Base-by-base conservation (phyloP, 2,329 filamentous ascomycete genomes). In the Colletotrichum zoysiae region DNA sequence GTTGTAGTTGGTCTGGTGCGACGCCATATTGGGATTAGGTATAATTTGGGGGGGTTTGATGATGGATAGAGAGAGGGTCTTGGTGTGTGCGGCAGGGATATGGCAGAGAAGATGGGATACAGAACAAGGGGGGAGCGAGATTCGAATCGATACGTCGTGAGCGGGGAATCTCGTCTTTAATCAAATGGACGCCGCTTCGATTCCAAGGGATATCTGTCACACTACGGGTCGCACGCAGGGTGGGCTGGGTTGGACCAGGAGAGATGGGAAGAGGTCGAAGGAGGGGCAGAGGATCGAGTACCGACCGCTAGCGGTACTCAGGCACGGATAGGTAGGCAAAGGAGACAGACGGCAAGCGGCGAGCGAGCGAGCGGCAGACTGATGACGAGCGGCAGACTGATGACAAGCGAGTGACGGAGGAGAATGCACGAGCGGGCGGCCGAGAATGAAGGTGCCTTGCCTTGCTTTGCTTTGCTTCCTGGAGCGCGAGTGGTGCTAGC, bases 1-100 rank as follows among this genome's bases (percentile, higher is more conserved):
- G 51, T 75, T 74, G 66, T 73, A 65, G 65, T 77, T 71, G 71
- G 38, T 46, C 14, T 46, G 46, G n/a, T 65, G 26, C 20, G 62
- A 51, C 12, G 62, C 38, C 61, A 64, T 64, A 3, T 7, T 56
- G 50, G 23, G 40, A 46, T 55, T 44, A n/a, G 35, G 20, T 64
- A 18, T 56, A 23, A 48, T n/a, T n/a, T 5, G 3, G 46, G 23
- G 20, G 5, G 12, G 2, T 8, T 51, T 12, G 60, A 3, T n/a
- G 61, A 35, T 44, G 3, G 50, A 12, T 20, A 38, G 11, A 48
- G 30, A 38, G 6, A 48, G 30, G 59, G 18, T 20, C 40, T 44
- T 33, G 11, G 14, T 51, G 59, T 35, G 60, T 6, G 40, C 33
- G 38, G 35, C 23, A 44, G 38, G 38, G 50, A n/a, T 65, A 20